Conservation (phyloP, 2,329 filamentous ascomycete species). For the Rutstroemia sp. region DNA sequence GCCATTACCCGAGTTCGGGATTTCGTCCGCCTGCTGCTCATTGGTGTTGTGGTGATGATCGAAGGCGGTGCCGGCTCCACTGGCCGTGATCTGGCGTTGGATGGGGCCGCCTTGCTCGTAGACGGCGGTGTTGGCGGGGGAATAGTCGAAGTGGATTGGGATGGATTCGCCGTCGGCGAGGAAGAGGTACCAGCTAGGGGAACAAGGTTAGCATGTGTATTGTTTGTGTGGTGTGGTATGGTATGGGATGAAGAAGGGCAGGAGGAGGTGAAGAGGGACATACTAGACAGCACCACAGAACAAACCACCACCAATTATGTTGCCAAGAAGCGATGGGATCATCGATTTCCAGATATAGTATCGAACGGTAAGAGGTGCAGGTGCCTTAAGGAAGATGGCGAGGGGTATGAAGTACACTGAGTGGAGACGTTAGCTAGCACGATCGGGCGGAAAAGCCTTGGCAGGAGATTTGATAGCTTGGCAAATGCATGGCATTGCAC, state of each 20-base stretch:
- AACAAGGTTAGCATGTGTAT: background rate
- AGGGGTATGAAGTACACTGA: slow-evolving; percentile 41
- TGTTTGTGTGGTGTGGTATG: background rate
- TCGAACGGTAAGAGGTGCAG: slow-evolving; percentile 35
- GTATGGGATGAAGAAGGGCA: background rate
- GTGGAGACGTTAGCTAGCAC: background rate
- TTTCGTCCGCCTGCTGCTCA: background rate
- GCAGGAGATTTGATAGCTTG: slow-evolving; percentile 2
- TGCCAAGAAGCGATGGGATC: slow-evolving; percentile 45
- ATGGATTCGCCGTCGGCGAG: slow-evolving; percentile 25
- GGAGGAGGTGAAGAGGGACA: background rate
- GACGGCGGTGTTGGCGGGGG: slow-evolving; percentile 11
- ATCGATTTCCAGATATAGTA: slow-evolving; percentile 52
- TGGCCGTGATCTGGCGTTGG: slow-evolving; percentile 11
- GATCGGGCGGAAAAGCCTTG: background rate
- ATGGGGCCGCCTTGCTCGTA: slow-evolving; percentile 19
- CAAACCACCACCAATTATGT: slow-evolving; percentile 44
- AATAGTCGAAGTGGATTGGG: slow-evolving; percentile 22
- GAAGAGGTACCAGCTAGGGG: slow-evolving; percentile 37
- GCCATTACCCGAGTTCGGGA: slow-evolving; percentile 16
- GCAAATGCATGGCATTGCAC: background rate
- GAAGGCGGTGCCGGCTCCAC: slow-evolving; percentile 13
- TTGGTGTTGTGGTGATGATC: slow-evolving; percentile 4
- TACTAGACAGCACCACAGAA: slow-evolving; percentile 42
- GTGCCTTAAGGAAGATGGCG: slow-evolving; percentile 41